Conservation (phyloP, 352 stramenopile species). For the Aphanomyces astaci region DNA sequence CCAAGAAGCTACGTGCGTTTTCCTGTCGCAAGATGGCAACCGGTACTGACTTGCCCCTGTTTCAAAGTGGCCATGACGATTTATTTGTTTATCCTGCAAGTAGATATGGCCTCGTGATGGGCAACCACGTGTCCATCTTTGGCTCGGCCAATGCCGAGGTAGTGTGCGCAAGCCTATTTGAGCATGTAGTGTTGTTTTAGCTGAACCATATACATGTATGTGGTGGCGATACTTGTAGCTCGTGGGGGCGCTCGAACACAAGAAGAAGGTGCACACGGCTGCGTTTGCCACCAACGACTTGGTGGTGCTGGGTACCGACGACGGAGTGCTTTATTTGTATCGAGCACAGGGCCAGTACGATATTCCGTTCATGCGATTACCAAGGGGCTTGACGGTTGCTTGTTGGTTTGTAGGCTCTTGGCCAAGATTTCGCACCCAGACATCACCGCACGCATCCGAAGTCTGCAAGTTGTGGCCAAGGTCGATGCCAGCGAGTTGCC, state of each 20-base stretch:
- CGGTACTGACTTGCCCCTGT: constrained; percentile 65
- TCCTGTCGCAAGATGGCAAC: constrained; percentile 65
- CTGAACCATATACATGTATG: too few species aligned
- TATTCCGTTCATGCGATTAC: too few species aligned
- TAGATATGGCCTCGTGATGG: constrained; percentile 26
- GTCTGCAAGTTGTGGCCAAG: constrained; percentile 62
- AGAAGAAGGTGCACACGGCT: constrained; percentile 65
- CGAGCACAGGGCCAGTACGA: constrained; percentile 51
- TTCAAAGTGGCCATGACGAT: neutral
- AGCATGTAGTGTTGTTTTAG: too few species aligned
- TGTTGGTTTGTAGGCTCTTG: constrained; percentile 42
- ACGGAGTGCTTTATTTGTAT: constrained; percentile 80
- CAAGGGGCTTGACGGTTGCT: too few species aligned
- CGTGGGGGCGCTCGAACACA: constrained; percentile 54
- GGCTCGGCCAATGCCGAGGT: constrained; percentile 66
- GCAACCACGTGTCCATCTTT: constrained; percentile 68
- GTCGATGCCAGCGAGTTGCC: constrained; percentile 46
- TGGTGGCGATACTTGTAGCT: too few species aligned
- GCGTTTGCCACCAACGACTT: constrained; percentile 69
- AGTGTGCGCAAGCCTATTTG: neutral
- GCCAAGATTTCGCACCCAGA: constrained; percentile 56
- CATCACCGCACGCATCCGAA: constrained; percentile 62
- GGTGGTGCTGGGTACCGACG: constrained; percentile 65
- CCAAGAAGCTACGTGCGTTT: constrained; percentile 64
- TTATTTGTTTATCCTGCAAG: neutral